Evolutionary conservation across 495 filamentous ascomycete genomes (phyloP), one percentile per base, ranked within the genome.

Genomic region (Sphaerosporella brunnea): DNA sequence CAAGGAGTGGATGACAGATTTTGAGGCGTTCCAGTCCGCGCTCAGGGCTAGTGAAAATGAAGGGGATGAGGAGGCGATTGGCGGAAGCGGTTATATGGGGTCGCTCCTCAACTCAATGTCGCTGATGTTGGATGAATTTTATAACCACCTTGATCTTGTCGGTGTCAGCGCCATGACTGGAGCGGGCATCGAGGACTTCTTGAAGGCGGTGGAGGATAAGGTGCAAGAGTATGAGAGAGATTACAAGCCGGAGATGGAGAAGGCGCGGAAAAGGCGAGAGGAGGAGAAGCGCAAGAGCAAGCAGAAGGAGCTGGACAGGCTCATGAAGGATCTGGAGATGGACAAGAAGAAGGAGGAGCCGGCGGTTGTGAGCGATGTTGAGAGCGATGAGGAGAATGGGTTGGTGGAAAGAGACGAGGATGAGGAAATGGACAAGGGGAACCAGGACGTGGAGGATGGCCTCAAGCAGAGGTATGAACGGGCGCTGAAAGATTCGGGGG

Each of bases 1-100:
- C 7, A 92, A 93, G 68, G 86, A 96, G 62, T 99, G 90, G 90
- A 99, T 99, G 90, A 93, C 86, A 15, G 87, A 99, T 60, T 96
- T 92, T 56, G 88, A 96, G 52, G 77, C 82, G 11, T 99, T 99
- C 64, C 92, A 96, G 63, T 73, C 72, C 24, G 90, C 90, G 32
- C 65, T 99, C 25, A 69, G 74, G 28, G 63, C 72, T 41, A 87
- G 93, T 62, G 83, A 96, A 64, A 77, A 81, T 47, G 62, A 65
- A 1, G 84, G 84, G 19, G 77, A 74, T 15, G 90, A 84, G 58
- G 79, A 79, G 2, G 82, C 81, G 18, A 66, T 73, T 1, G 44
- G 58, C 0, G 85, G 88, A 0, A 88, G 81, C 54, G 90, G 90
- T 23, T 99, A 99, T 62, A 95, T 99, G 90, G 79, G 82, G n/a